These are phyloP conservation scores for Globisporangium carolinianum DNA, from an alignment of 352 stramenopile species.

Conservation along the genomic window DNA sequence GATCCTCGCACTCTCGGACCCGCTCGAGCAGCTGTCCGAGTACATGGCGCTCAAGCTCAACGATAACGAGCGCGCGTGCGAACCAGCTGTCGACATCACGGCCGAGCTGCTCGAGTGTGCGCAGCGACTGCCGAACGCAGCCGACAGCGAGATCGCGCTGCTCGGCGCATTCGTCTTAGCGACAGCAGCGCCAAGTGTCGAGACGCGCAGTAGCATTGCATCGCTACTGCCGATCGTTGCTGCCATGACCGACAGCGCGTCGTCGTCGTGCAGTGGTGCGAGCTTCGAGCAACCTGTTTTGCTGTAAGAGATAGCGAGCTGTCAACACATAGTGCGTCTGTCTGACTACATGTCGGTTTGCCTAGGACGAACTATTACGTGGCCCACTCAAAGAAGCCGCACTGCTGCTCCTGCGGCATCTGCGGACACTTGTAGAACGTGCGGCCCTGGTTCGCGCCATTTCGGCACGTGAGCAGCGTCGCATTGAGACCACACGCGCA, in stretches of 20 bases:
- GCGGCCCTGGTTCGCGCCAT: conserved; percentile 82
- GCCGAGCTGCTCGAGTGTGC: conserved; percentile 48
- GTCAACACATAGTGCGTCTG: not conserved
- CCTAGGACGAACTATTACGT: conserved; percentile 12
- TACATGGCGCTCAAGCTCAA: conserved; percentile 51
- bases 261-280: conserved; percentile 3
- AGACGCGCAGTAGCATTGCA: conserved; percentile 18
- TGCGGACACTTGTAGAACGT: conserved; percentile 92
- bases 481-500: conserved; percentile 43
- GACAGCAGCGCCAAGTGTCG: conserved; percentile 20
- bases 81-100: conserved; percentile 20
- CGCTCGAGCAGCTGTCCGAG: conserved; percentile 52
- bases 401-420: conserved; percentile 65
- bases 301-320: not conserved
- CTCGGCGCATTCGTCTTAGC: conserved; percentile 62
- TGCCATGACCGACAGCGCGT: conserved; percentile 42
- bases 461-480: conserved; percentile 57
- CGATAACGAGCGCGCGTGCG: conserved; percentile 14
- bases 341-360: too few relatives aligned
- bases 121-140: conserved; percentile 25
- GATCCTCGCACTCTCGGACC: conserved; percentile 46
- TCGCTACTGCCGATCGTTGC: conserved; percentile 51
- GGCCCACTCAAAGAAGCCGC: conserved; percentile 91
- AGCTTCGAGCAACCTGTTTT: conserved; percentile 15
- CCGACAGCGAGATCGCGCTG: conserved; percentile 51